A percentile compares a stretch with the other conserved stretches of the same genome.
Evolutionary conservation across 495 filamentous ascomycete species (phyloP).

Genomic region (Aspergillus haitiensis): DNA sequence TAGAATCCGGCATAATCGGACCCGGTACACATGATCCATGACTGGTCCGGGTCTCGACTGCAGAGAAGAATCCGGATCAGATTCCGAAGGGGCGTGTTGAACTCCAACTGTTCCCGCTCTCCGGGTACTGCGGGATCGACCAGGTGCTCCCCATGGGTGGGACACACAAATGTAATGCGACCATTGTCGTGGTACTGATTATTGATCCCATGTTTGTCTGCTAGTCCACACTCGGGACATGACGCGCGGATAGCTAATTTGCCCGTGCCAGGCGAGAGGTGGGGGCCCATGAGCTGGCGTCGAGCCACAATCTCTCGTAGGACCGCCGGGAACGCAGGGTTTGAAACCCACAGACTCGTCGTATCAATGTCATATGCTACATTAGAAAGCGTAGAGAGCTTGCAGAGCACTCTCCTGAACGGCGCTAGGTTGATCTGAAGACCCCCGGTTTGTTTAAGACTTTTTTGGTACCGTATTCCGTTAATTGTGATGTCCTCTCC

Average conservation of each 20-base stretch:
- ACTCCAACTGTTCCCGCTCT: conserved; percentile 26
- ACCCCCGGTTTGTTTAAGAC: conserved; percentile 18
- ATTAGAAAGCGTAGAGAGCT: conserved; percentile 21
- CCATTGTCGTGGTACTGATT: conserved; percentile 22
- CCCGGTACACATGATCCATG: conserved; percentile 28
- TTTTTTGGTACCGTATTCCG: conserved; percentile 30
- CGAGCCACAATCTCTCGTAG: conserved; percentile 20
- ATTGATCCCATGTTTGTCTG: conserved; percentile 27
- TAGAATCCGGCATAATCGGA: conserved; percentile 35
- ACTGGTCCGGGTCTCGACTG: conserved; percentile 7
- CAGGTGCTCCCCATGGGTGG: conserved; percentile 20
- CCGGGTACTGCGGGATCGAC: conserved; percentile 13
- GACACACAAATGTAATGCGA: conserved; percentile 22
- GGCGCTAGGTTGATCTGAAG: conserved; percentile 11
- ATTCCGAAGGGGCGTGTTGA: conserved; percentile 29
- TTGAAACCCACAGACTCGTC: conserved; percentile 22
- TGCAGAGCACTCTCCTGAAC: conserved; percentile 20
- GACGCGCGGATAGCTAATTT: conserved; percentile 26
- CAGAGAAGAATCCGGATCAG: conserved; percentile 20
- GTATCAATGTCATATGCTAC: conserved; percentile 20
- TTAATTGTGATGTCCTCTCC: conserved; percentile 15
- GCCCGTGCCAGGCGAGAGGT: conserved; percentile 31
- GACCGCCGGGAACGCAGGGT: conserved; percentile 19
- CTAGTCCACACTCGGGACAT: conserved; percentile 29
- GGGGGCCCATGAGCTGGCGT: conserved; percentile 19